Evolutionary conservation across 2,329 filamentous ascomycete species (phyloP).

Genomic region (Microcera coccophila): DNA sequence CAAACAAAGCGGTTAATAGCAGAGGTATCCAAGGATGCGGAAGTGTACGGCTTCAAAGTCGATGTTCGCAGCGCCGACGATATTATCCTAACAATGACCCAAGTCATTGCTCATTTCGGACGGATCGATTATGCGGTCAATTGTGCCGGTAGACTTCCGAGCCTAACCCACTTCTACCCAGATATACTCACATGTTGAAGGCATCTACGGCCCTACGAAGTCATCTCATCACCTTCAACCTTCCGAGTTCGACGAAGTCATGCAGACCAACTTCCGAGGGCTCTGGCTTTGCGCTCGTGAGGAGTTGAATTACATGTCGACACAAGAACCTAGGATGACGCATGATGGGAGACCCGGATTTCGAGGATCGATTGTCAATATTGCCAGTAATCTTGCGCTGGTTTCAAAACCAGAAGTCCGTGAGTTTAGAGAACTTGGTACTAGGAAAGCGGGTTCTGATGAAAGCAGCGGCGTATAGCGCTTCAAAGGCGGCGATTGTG

Average conservation of each 20-base stretch:
- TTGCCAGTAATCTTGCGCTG: slow-evolving; percentile 42
- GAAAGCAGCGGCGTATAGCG: slow-evolving; percentile 37
- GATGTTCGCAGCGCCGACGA: slow-evolving; percentile 36
- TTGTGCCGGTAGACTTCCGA: slow-evolving; percentile 33
- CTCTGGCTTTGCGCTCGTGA: slow-evolving; percentile 43
- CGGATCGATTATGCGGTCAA: slow-evolving; percentile 46
- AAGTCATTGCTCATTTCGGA: slow-evolving; percentile 32
- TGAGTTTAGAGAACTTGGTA: slow-evolving; percentile 21
- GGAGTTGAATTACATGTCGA: slow-evolving; percentile 41
- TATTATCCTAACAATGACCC: slow-evolving; percentile 32
- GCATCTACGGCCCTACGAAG: slow-evolving; percentile 37
- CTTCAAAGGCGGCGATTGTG: slow-evolving; percentile 42
- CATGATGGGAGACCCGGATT: slow-evolving; percentile 40
- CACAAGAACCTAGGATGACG: slow-evolving; percentile 38
- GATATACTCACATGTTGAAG: slow-evolving; percentile 11
- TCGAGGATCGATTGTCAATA: slow-evolving; percentile 43
- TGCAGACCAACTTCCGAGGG: slow-evolving; percentile 42
- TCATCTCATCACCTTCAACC: slow-evolving; percentile 33
- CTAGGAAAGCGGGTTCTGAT: slow-evolving; percentile 13
- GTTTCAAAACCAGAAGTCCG: slow-evolving; percentile 40
- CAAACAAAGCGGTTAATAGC: slow-evolving; percentile 27
- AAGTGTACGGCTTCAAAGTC: slow-evolving; percentile 22
- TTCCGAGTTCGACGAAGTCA: slow-evolving; percentile 41
- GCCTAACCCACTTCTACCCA: background rate
- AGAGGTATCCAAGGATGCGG: slow-evolving; percentile 1